Percentiles rank a stretch among this genome's conserved stretches.
Conservation (phyloP, 306 rosid species). For the Begonia loranthoides region DNA sequence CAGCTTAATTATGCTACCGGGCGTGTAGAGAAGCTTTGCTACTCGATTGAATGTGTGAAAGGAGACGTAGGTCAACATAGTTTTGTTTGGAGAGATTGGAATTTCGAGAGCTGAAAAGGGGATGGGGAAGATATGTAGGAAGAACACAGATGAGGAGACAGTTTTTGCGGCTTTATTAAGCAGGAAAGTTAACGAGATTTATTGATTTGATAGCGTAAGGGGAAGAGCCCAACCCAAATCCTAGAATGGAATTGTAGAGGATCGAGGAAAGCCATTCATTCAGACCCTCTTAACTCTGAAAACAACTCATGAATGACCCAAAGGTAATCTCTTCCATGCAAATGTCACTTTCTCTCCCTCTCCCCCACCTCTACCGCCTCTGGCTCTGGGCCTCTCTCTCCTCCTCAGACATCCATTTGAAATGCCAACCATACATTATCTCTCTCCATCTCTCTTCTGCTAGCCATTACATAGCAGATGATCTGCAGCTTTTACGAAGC, state of each 20-base stretch:
- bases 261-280: neutral
- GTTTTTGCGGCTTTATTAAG: neutral
- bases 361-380: slow-evolving; percentile 2
- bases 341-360: neutral
- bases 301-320: neutral
- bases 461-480: neutral
- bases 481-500: no score
- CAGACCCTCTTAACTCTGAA: slow-evolving; percentile 2
- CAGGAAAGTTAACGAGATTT: neutral
- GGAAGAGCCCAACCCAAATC: neutral
- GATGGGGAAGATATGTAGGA: no score
- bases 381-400: neutral
- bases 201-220: neutral
- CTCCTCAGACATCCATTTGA: neutral
- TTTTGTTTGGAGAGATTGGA: no score
- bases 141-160: neutral
- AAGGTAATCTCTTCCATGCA: neutral
- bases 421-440: slow-evolving; percentile 1
- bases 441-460: neutral
- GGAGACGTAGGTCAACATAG: no score
- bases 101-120: no score
- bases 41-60: no score
- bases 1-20: no score
- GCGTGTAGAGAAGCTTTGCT: no score
- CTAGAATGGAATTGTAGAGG: neutral